phyloP scores from a whole-genome alignment of 2,329 filamentous ascomycete species.

The Fusarium sp. region DNA sequence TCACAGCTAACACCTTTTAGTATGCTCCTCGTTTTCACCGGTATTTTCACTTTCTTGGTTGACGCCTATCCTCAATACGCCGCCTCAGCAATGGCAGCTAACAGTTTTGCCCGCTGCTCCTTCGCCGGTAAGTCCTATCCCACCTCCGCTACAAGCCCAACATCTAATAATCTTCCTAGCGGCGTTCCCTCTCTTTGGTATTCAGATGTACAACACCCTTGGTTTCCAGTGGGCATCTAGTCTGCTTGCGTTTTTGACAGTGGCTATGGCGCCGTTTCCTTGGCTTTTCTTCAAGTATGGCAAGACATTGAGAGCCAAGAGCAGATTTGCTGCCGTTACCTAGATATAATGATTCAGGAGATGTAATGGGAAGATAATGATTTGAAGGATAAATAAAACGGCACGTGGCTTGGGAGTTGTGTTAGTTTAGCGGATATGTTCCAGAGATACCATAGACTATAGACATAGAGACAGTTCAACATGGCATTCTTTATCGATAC shows the following conservation, averaged over 20 bases:
- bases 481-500: background rate
- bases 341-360: too few relatives aligned
- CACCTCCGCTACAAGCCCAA: accelerated
- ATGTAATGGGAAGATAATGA: background rate
- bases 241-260: constrained; percentile 34
- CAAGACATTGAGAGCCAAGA: constrained; percentile 30
- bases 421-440: background rate
- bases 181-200: constrained; percentile 26
- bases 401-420: accelerated
- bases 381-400: background rate
- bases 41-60: constrained; percentile 39
- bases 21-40: constrained; percentile 24
- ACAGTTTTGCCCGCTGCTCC: constrained; percentile 36
- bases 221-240: constrained; percentile 38
- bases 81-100: constrained; percentile 40
- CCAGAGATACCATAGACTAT: background rate
- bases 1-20: background rate
- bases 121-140: constrained; percentile 20
- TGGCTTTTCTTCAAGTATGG: constrained; percentile 41
- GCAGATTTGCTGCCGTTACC: constrained; percentile 25
- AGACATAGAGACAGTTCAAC: background rate
- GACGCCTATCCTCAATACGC: constrained; percentile 39
- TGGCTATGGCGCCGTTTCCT: constrained; percentile 36
- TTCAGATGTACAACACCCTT: constrained; percentile 39
- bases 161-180: background rate